These are phyloP conservation scores for Syzygium syzygioides DNA, from an alignment of 441 rosid species.

Conservation along the genomic window DNA sequence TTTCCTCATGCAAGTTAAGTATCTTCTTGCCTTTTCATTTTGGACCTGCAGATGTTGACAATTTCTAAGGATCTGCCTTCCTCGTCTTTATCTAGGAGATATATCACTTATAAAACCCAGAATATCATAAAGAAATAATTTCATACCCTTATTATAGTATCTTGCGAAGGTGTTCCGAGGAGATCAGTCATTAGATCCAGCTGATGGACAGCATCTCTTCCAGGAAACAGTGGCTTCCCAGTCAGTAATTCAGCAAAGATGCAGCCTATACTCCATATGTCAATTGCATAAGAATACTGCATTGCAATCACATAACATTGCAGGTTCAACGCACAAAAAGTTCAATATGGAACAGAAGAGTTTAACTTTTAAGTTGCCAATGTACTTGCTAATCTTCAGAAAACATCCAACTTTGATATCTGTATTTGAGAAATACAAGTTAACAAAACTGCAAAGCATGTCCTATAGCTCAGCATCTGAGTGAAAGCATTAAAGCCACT, in stretches of 20 bases:
- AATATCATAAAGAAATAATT: neutral
- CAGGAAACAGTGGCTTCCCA: constrained; percentile 83
- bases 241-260: constrained; percentile 86
- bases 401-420: neutral
- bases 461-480: neutral
- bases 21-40: constrained; percentile 90
- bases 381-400: neutral
- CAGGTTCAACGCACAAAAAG: neutral
- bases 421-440: neutral
- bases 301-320: constrained; percentile 6
- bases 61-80: neutral
- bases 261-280: constrained; percentile 94
- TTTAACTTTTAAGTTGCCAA: neutral
- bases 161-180: constrained; percentile 81
- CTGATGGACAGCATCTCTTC: constrained; percentile 85
- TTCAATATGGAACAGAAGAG: neutral
- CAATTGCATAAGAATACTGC: constrained; percentile 95
- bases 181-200: constrained; percentile 87
- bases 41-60: constrained; percentile 41
- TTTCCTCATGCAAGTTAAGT: constrained; percentile 83
- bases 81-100: neutral
- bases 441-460: neutral
- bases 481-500: neutral
- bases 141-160: constrained; percentile 57
- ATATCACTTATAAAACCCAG: neutral